Base-by-base conservation (phyloP, 225 moss, liverwort and hornwort species). In the Asterella californica region DNA sequence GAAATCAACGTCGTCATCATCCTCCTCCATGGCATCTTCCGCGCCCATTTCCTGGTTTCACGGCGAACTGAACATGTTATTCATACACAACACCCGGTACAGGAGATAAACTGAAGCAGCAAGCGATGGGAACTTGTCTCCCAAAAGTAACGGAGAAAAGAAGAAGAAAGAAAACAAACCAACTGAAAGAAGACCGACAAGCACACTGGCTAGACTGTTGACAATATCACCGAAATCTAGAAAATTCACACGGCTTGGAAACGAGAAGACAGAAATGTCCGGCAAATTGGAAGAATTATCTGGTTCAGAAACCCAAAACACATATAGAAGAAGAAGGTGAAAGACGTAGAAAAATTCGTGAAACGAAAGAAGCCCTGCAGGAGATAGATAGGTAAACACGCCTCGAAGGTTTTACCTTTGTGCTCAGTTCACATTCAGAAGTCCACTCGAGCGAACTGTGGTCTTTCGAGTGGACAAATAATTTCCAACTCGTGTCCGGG, bases 1-100 rank as follows among this genome's bases (percentile, higher is more conserved):
- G 72, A 88, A 88, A 76, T 86, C 88, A 10, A 82, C 80, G 55
- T 88, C 87, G 52, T 89, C 89, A 9, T 87, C 87, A 57, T 90
- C 90, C 15, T 88, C 88, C 61, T 81, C 90, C 55, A 67, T 38
- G 10, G 78, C 81, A 25, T 84, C 84, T 24, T 81, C 78, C 29
- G 65, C 81, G 37, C 32, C 76, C 84, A 80, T 83, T 34, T 62
- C 46, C 25, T 63, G 18, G 17, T 27, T 78, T 65, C 46, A 65
- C 34, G 42, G 54, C 32, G 55, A 53, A 34, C 75, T 75, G 33
- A 8, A 27, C 22, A 74, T 50, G 18, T 50, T 11, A n/a, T 38
- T 37, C 18, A 10, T 15, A 65, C 27, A 65, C 2, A 65, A 11
- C 5, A 65, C 64, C 27, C 11, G 14, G 22, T 33, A 27, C 11